These are phyloP conservation scores for Phaeomoniella chlamydospora DNA, from an alignment of 2,329 filamentous ascomycete genomes.

Conservation along the genomic window DNA sequence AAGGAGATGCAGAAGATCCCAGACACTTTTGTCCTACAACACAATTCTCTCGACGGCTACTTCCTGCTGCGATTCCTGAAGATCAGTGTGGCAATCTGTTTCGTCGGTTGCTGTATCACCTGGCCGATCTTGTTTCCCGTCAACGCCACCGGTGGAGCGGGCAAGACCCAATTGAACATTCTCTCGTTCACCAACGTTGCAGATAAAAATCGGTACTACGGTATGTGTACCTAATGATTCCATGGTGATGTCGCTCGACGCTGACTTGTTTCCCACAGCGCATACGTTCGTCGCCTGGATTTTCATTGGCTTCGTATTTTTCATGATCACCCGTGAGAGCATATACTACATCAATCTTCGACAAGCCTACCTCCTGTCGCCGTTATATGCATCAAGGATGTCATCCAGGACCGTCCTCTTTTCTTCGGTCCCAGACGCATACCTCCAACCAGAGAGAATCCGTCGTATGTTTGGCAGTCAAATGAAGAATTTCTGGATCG, in stretches of 20 bases:
- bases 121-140: conserved; percentile 84
- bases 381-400: conserved; percentile 68
- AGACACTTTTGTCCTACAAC: conserved; percentile 72
- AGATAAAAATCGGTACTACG: conserved; percentile 58
- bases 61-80: conserved; percentile 81
- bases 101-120: conserved; percentile 70
- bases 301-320: conserved; percentile 77
- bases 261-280: conserved; percentile 17
- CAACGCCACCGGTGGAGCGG: conserved; percentile 66
- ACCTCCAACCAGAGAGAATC: conserved; percentile 63
- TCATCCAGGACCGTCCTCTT: conserved; percentile 86
- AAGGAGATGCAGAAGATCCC: conserved; percentile 48
- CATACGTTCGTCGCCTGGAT: conserved; percentile 69
- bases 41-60: conserved; percentile 85
- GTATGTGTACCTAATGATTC: not conserved
- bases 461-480: conserved; percentile 68
- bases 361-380: conserved; percentile 81
- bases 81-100: conserved; percentile 60
- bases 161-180: conserved; percentile 53
- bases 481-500: conserved; percentile 75
- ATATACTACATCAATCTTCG: conserved; percentile 88
- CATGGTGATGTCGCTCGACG: not conserved
- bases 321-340: conserved; percentile 71
- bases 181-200: conserved; percentile 68
- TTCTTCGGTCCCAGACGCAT: conserved; percentile 65